Conservation (phyloP, 805 yeast genomes). For the Yarrowia osloensis region DNA sequence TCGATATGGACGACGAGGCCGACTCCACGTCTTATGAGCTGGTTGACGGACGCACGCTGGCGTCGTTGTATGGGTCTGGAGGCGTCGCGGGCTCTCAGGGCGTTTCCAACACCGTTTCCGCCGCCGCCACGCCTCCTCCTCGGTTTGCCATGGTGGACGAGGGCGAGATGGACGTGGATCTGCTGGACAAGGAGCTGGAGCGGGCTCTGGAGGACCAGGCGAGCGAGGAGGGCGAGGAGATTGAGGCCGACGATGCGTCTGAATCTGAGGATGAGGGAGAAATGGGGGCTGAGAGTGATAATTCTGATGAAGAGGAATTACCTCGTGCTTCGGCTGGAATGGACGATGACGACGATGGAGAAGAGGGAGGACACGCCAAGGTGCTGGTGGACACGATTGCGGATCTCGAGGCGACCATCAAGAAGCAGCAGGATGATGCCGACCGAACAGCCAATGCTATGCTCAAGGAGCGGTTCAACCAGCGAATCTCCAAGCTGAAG, state of each 20-base stretch:
- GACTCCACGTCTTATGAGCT: constrained; percentile 77
- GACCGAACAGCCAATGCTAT: constrained; percentile 78
- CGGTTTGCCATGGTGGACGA: constrained; percentile 43
- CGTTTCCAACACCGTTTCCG: constrained; percentile 32
- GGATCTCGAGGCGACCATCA: constrained; percentile 77
- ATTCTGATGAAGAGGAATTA: constrained; percentile 53
- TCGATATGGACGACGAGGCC: constrained; percentile 78
- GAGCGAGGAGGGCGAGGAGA: constrained; percentile 52
- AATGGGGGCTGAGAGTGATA: constrained; percentile 55
- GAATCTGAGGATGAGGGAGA: constrained; percentile 59
- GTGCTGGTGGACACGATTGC: constrained; percentile 79
- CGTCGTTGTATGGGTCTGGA: constrained; percentile 36
- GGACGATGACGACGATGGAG: constrained; percentile 56
- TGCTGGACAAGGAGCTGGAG: constrained; percentile 43
- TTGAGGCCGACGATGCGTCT: constrained; percentile 53
- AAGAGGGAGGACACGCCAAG: constrained; percentile 62
- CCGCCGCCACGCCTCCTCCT: constrained; percentile 35
- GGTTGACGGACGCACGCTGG: constrained; percentile 46
- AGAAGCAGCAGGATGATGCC: constrained; percentile 70
- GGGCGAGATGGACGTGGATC: constrained; percentile 38
- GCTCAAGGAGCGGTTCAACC: constrained; percentile 81
- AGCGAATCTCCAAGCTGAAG: constrained; percentile 73
- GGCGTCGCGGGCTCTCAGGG: constrained; percentile 37
- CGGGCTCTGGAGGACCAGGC: constrained; percentile 44
- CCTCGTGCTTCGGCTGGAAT: constrained; percentile 35